phyloP scores from a whole-genome alignment of 768 basidiomycete species.

The Boletus fagicola region DNA sequence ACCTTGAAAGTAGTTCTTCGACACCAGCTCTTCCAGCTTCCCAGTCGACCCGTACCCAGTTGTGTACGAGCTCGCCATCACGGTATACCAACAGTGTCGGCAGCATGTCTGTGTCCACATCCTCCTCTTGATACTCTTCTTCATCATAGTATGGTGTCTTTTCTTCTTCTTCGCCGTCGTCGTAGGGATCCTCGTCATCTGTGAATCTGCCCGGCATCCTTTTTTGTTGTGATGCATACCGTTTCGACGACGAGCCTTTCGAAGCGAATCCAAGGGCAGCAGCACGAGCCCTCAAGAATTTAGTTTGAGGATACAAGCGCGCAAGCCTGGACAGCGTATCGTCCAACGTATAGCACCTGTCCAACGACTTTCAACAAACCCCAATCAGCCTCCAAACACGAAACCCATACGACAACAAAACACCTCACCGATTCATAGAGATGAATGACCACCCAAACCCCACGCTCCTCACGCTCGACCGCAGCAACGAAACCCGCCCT shows the following conservation, averaged over 20 bases:
- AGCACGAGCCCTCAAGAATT: slow-evolving; percentile 82
- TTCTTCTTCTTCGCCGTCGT: slow-evolving; percentile 35
- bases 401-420: not conserved
- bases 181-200: slow-evolving; percentile 46
- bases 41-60: slow-evolving; percentile 89
- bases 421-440: slow-evolving; percentile 73
- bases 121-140: slow-evolving; percentile 51
- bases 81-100: slow-evolving; percentile 79
- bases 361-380: slow-evolving; percentile 54
- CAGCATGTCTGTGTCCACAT: slow-evolving; percentile 75
- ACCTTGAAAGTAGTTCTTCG: slow-evolving; percentile 68
- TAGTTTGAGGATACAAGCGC: slow-evolving; percentile 64
- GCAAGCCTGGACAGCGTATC: slow-evolving; percentile 66
- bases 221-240: slow-evolving; percentile 5
- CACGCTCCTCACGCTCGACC: slow-evolving; percentile 67
- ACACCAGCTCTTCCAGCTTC: slow-evolving; percentile 68
- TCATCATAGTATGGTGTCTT: slow-evolving; percentile 36
- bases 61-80: slow-evolving; percentile 78
- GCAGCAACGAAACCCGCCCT: slow-evolving; percentile 68
- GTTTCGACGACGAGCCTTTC: slow-evolving; percentile 24
- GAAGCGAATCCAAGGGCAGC: slow-evolving; percentile 71
- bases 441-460: slow-evolving; percentile 82
- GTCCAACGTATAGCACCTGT: slow-evolving; percentile 71
- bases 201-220: slow-evolving; percentile 32
- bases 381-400: slow-evolving; percentile 1